Evolutionary conservation across 768 basidiomycete genomes (phyloP).

Genomic region (Piloderma croceum): DNA sequence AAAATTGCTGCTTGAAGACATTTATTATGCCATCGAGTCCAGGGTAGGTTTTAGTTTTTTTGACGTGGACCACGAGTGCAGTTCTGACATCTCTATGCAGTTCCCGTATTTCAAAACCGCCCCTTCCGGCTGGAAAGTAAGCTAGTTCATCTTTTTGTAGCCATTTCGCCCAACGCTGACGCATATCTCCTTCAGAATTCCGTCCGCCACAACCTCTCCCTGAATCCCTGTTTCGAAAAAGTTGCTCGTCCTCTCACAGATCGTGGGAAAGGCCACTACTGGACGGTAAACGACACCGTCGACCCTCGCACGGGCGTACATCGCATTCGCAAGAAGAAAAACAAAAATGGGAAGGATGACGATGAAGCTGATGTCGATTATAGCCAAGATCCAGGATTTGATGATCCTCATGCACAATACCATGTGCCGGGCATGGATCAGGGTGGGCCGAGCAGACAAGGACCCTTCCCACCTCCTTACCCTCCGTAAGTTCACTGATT

Average conservation of each 20-base stretch:
- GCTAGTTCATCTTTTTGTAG: slow-evolving; percentile 29
- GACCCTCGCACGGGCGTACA: slow-evolving; percentile 88
- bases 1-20: slow-evolving; percentile 81
- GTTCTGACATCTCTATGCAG: slow-evolving; percentile 31
- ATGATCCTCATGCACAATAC: slow-evolving; percentile 53
- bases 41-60: slow-evolving; percentile 46
- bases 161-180: slow-evolving; percentile 20
- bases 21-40: slow-evolving; percentile 88
- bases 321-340: slow-evolving; percentile 83
- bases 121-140: slow-evolving; percentile 89
- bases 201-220: slow-evolving; percentile 83
- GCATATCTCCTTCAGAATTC: slow-evolving; percentile 55
- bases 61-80: not conserved
- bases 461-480: slow-evolving; percentile 56
- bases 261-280: slow-evolving; percentile 86
- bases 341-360: slow-evolving; percentile 47
- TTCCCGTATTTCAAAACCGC: slow-evolving; percentile 87
- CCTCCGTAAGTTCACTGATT: slow-evolving; percentile 45
- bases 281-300: slow-evolving; percentile 88
- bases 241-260: slow-evolving; percentile 88
- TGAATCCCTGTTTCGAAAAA: slow-evolving; percentile 90
- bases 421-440: slow-evolving; percentile 58
- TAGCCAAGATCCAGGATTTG: slow-evolving; percentile 47
- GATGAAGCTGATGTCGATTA: slow-evolving; percentile 64
- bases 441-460: slow-evolving; percentile 52